Evolutionary conservation across 345 rosid species (phyloP).

Genomic region (Syzygium grande): DNA sequence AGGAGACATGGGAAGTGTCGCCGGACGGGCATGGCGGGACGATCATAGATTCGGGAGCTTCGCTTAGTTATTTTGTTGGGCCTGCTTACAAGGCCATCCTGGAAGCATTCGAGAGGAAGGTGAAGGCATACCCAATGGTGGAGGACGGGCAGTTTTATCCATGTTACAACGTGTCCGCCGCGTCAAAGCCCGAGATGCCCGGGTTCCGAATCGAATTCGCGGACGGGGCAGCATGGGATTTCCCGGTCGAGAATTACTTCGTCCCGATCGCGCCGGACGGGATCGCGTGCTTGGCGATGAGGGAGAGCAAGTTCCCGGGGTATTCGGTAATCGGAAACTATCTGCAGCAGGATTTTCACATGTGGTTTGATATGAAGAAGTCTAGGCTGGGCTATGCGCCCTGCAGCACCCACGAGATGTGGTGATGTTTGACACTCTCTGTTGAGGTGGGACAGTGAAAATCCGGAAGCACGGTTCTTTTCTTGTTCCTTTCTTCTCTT

Average conservation of each 20-base stretch:
- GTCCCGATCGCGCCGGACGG: constrained; percentile 32
- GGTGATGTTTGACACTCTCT: constrained; percentile 32
- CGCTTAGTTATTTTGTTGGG: constrained; percentile 60
- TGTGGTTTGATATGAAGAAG: constrained; percentile 63
- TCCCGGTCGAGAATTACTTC: constrained; percentile 69
- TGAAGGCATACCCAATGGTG: constrained; percentile 41
- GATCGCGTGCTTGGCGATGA: constrained; percentile 65
- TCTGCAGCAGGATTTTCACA: constrained; percentile 84
- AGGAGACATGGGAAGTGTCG: constrained; percentile 59
- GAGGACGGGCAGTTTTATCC: constrained; percentile 44
- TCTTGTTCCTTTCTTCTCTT: background rate
- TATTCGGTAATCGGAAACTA: constrained; percentile 78
- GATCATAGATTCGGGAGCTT: constrained; percentile 77
- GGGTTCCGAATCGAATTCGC: constrained; percentile 50
- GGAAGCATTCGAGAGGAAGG: constrained; percentile 53
- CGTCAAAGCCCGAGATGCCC: constrained; percentile 45
- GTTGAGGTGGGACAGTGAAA: background rate
- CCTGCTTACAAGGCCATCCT: constrained; percentile 57
- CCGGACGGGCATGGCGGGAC: constrained; percentile 70
- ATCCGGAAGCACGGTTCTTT: background rate
- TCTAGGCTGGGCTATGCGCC: constrained; percentile 71
- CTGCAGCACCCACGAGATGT: constrained; percentile 34
- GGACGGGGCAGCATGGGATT: constrained; percentile 78
- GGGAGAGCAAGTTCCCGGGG: constrained; percentile 37
- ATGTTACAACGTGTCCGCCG: constrained; percentile 70